These are phyloP conservation scores for Aquilaria yunnanensis DNA, from an alignment of 345 rosid species.

Conservation along the genomic window DNA sequence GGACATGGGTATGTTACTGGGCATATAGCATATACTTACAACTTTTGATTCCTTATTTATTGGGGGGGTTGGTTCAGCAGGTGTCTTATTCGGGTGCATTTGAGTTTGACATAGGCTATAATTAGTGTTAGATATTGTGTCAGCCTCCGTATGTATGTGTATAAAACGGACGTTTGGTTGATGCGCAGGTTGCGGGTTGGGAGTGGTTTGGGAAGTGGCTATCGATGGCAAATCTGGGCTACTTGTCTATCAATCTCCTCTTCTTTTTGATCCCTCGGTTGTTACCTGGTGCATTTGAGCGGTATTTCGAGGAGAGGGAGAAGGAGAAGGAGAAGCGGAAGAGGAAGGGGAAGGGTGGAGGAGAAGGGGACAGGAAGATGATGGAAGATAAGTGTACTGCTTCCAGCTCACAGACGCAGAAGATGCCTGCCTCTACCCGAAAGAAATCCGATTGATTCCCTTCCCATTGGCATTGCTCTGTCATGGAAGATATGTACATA, in stretches of 20 bases:
- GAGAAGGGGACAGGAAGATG: constrained; percentile 27
- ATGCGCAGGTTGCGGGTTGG: constrained; percentile 47
- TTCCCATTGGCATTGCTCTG: constrained; percentile 30
- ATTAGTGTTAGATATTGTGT: too few species aligned
- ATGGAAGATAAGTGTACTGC: constrained; percentile 43
- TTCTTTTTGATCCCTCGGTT: constrained; percentile 65
- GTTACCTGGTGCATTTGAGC: constrained; percentile 49
- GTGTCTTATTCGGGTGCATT: too few species aligned
- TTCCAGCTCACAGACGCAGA: constrained; percentile 21
- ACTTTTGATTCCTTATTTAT: too few species aligned
- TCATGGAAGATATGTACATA: too few species aligned
- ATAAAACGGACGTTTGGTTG: neutral
- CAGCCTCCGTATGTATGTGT: too few species aligned
- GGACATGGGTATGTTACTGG: too few species aligned
- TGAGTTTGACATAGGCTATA: too few species aligned
- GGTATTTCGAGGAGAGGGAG: constrained; percentile 55
- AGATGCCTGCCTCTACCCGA: constrained; percentile 18
- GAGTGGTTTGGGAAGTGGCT: constrained; percentile 77
- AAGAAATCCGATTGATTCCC: too few species aligned
- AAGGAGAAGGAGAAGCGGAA: constrained; percentile 15
- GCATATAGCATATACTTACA: too few species aligned
- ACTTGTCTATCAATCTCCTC: constrained; percentile 69
- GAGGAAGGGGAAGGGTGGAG: too few species aligned
- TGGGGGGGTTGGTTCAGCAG: too few species aligned
- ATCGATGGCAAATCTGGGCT: constrained; percentile 47